A percentile compares a stretch with the other conserved stretches of the same genome.
phyloP scores from a whole-genome alignment of 257 asterid genomes.

The Nicotiana tomentosiformis region DNA sequence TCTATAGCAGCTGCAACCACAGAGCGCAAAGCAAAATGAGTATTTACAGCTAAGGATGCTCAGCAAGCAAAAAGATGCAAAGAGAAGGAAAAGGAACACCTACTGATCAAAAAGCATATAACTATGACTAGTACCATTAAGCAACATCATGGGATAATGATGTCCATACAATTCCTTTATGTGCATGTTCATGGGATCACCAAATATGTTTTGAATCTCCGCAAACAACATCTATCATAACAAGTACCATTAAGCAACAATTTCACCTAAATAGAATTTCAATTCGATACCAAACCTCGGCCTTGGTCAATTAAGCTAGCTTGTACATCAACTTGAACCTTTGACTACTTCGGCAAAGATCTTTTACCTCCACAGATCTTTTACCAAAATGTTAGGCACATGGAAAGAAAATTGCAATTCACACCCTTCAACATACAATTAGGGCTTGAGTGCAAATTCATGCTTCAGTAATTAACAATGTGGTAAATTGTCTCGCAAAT shows the following conservation, averaged over 20 bases:
- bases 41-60: background rate
- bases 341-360: background rate
- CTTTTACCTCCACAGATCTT: background rate
- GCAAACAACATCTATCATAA: background rate
- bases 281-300: background rate
- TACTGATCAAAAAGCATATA: background rate
- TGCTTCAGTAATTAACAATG: background rate
- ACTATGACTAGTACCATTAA: background rate
- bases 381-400: background rate
- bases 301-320: background rate
- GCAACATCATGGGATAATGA: background rate
- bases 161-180: background rate
- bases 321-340: background rate
- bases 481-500: background rate
- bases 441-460: background rate
- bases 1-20: constrained; percentile 67
- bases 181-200: background rate
- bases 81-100: background rate
- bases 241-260: background rate
- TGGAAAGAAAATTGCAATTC: background rate
- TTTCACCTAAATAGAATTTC: background rate
- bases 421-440: background rate
- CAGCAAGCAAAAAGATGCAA: background rate
- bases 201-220: background rate
- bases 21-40: background rate